phyloP scores from a whole-genome alignment of 2,329 filamentous ascomycete species.

The Thermothelomyces thermophilus region DNA sequence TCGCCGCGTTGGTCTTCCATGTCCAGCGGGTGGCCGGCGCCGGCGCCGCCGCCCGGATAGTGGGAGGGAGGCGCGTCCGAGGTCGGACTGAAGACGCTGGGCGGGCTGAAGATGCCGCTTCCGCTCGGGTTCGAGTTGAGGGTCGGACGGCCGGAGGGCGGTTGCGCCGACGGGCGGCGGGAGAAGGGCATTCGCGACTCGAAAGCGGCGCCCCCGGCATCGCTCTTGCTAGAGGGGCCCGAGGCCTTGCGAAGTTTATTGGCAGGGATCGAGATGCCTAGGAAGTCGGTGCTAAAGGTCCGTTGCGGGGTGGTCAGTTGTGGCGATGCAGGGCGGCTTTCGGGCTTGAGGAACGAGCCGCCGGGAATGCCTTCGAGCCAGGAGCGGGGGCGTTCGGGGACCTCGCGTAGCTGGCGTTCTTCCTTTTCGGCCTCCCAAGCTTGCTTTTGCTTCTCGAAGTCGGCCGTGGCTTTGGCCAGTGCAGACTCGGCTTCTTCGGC shows the following conservation, averaged over 20 bases:
- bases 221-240: constrained; percentile 45
- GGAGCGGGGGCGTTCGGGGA: constrained; percentile 36
- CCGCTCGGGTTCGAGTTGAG: constrained; percentile 25
- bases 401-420: constrained; percentile 30
- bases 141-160: constrained; percentile 39
- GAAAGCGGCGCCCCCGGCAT: constrained; percentile 29
- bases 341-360: constrained; percentile 36
- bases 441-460: constrained; percentile 44
- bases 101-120: constrained; percentile 33
- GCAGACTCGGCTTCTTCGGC: constrained; percentile 60
- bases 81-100: constrained; percentile 40
- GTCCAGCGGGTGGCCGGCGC: constrained; percentile 2
- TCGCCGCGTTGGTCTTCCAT: constrained; percentile 27
- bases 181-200: constrained; percentile 35
- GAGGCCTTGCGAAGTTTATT: constrained; percentile 41
- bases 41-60: constrained; percentile 20
- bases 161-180: constrained; percentile 47
- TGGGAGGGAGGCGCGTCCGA: constrained; percentile 38
- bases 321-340: constrained; percentile 50
- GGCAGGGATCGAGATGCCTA: constrained; percentile 39
- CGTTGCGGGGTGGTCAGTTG: constrained; percentile 42
- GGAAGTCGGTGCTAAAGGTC: constrained; percentile 49
- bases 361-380: constrained; percentile 47
- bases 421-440: constrained; percentile 35
- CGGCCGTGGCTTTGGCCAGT: constrained; percentile 47